A percentile compares a stretch with the other conserved stretches of the same genome.
phyloP scores from a whole-genome alignment of 2,329 filamentous ascomycete species.

The Fusarium nodosum region DNA sequence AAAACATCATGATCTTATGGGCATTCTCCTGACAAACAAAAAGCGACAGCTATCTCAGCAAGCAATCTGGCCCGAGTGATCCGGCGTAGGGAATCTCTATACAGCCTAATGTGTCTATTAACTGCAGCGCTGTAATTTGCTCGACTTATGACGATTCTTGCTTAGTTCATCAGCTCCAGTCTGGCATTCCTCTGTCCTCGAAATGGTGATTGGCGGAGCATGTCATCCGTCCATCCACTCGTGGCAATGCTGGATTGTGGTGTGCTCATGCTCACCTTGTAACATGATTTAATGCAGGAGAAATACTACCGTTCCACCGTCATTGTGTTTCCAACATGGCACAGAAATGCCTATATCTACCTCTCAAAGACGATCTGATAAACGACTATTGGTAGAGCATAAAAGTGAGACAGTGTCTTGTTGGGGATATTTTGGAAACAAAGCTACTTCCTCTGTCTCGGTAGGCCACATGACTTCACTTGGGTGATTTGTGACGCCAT shows the following conservation, averaged over 20 bases:
- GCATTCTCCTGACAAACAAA: background rate
- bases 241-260: background rate
- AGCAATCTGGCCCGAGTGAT: background rate
- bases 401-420: slow-evolving; percentile 1
- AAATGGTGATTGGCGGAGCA: slow-evolving; percentile 22
- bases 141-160: slow-evolving; percentile 6
- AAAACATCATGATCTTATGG: slow-evolving; percentile 15
- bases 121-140: background rate
- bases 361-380: background rate
- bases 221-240: slow-evolving; percentile 14
- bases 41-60: slow-evolving; percentile 1
- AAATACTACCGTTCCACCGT: slow-evolving; percentile 23
- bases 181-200: slow-evolving; percentile 3
- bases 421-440: no score
- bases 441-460: background rate
- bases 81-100: background rate
- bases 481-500: slow-evolving; percentile 50
- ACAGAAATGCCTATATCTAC: background rate
- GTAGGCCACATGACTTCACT: slow-evolving; percentile 48
- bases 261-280: slow-evolving; percentile 17
- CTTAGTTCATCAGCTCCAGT: slow-evolving; percentile 1
- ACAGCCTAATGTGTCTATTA: background rate
- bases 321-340: background rate
- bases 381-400: slow-evolving; percentile 5
- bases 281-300: slow-evolving; percentile 21